Evolutionary conservation across 139 green algal genomes (phyloP).

Genomic region (Micromonas commoda): DNA sequence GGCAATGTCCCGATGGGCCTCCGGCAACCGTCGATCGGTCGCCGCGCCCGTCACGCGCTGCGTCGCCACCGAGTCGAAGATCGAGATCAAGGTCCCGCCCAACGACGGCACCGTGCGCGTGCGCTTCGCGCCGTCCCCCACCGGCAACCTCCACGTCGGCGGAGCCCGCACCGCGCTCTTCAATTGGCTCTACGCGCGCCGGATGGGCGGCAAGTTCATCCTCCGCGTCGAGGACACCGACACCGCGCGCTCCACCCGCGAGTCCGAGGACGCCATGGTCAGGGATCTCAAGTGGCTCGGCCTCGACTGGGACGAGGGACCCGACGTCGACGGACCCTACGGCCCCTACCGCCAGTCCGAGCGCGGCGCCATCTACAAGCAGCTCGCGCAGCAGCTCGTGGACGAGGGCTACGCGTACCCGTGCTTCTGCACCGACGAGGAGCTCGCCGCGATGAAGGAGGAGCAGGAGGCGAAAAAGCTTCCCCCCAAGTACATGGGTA

Average conservation of each 20-base stretch:
- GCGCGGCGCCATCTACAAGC: conserved; percentile 83
- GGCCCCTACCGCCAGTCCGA: conserved; percentile 96
- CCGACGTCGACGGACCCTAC: conserved; percentile 71
- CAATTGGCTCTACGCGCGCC: conserved; percentile 93
- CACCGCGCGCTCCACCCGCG: conserved; percentile 76
- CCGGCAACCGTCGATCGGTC: no score
- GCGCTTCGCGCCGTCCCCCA: conserved; percentile 96
- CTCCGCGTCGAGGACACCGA: conserved; percentile 98
- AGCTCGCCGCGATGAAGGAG: conserved; percentile 64
- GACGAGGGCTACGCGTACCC: conserved; percentile 75
- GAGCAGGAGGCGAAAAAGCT: conserved; percentile 88
- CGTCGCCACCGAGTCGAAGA: neutral
- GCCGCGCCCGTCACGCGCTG: neutral
- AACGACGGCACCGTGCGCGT: conserved; percentile 56
- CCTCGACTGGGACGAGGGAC: conserved; percentile 93
- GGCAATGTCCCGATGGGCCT: no score
- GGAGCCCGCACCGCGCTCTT: conserved; percentile 94
- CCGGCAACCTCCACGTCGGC: conserved; percentile 93
- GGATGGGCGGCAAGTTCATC: conserved; percentile 76
- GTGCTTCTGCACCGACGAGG: conserved; percentile 98
- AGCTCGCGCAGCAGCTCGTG: conserved; percentile 83
- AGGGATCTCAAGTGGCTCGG: conserved; percentile 91
- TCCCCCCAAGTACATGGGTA: conserved; percentile 89
- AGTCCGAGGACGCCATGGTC: conserved; percentile 83
- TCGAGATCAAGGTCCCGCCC: conserved; percentile 5